Evolutionary conservation across 176 grass and related monocot genomes (phyloP), one percentile per base, ranked within the genome.

Genomic region (Tillandsia fasciculata): DNA sequence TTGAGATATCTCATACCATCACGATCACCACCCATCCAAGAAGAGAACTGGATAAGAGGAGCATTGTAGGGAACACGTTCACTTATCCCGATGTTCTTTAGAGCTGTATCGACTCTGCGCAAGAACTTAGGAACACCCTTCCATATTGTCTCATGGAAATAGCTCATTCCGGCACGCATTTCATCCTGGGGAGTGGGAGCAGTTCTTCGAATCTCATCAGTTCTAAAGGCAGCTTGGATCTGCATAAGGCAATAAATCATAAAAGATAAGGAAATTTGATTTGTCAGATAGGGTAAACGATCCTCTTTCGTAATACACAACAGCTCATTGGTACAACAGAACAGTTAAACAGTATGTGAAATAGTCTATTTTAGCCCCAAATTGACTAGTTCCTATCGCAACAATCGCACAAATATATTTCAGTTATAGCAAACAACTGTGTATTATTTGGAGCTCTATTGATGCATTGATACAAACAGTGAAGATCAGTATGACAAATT

Each of bases 81-180:
- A 64, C 87, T 91, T 82, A 96, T 87, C 66, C 86, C 93, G 51
- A 90, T 96, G 53, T 96, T 96, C 81, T 87, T 96, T 49, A 96
- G 77, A 72, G 93, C 93, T 5, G 89, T 96, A 81, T 96, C 93
- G 48, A 96, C 77, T 49, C 93, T 83, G 0, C 93, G 89, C 49
- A 96, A 82, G 74, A 96, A 96, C 53, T 87, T 96, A 23, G 89
- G 93, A 52, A 96, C 83, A 71, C 93, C 93, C 86, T 92, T 96
- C 93, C 89, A 96, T 82, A 96, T 96, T 50, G 93, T 92, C 74
- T 96, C 93, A 64, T 96, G 93, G 52, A 96, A 96, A 78, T 96
- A 96, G 80, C 93, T 96, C 93, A 96, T 85, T 75, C 93, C 93
- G 51, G 83, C 83, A 65, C 89, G 86, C 81, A 82, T 96, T 87